Base-by-base conservation (phyloP, 129 eudicot genomes). In the Cynara cardunculus region DNA sequence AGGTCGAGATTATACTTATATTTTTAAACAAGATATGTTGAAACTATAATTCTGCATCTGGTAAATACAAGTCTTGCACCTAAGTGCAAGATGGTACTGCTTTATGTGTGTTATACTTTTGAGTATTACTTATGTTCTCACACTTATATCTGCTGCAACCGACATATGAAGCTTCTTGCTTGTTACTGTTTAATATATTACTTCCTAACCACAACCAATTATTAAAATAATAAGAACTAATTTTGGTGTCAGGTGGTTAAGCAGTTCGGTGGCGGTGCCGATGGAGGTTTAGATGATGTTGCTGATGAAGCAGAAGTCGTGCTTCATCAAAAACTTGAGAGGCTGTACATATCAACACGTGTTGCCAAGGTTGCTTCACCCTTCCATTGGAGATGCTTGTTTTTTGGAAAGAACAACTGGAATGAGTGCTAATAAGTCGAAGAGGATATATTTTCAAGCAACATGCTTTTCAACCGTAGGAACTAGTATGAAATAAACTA, bases 261-360 rank as follows among this genome's bases (percentile, higher is more conserved):
- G 86, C 97, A 92, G 83, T 90, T 94, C 77, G 90, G 88, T 22
- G 89, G 84, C 75, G 94, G 96, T 53, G 97, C 96, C 37, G 71
- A 88, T 83, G 91, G 91, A 31, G 91, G 93, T 84, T 85, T 92
- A 67, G 97, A 92, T 78, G 75, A 86, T 79, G 30, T 82, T 12
- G 83, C 94, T 25, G 93, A 95, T 89, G 97, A 88, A 76, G 84
- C 87, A 67, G 96, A 89, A 74, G 81, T 86, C 82, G 87, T 87
- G 53, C 97, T 90, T 76, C 97, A 92, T 73, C 91, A 90, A 72
- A 95, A 90, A 78, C 92, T 95, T 30, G 96, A 95, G 86, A 89
- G 90, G 75, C 89, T 92, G 0, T 95, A 95, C 90, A 89, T 90
- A 70, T 95, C 99, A 12, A 95, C 99, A 65, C 94, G 97, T 31